Conservation (phyloP, 441 rosid species). For the Macaranga tanarius region DNA sequence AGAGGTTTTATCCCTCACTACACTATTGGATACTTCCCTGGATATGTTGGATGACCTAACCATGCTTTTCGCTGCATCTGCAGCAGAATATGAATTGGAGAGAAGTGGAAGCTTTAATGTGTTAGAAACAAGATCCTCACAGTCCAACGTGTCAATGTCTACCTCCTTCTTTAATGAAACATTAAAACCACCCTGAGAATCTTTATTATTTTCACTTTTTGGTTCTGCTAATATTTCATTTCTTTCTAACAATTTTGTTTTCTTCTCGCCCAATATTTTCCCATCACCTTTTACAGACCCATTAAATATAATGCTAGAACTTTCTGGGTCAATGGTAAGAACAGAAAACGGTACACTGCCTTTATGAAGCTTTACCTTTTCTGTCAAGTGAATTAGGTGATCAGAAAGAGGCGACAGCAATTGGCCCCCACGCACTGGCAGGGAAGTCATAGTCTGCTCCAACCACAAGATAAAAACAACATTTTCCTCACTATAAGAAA, state of each 20-base stretch:
- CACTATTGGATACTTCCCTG: slow-evolving; percentile 34
- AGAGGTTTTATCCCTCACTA: slow-evolving; percentile 32
- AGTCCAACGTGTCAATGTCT: slow-evolving; percentile 41
- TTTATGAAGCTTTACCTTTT: slow-evolving; percentile 32
- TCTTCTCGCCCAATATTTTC: slow-evolving; percentile 47
- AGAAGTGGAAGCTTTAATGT: slow-evolving; percentile 70
- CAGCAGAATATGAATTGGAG: slow-evolving; percentile 43
- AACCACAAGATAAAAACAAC: slow-evolving; percentile 32
- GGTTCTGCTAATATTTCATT: slow-evolving; percentile 35
- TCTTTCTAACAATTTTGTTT: slow-evolving; percentile 43
- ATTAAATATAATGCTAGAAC: slow-evolving; percentile 30
- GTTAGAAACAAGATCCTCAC: slow-evolving; percentile 76
- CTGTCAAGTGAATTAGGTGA: slow-evolving; percentile 40
- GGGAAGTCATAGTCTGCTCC: slow-evolving; percentile 78
- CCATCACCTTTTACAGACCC: slow-evolving; percentile 41
- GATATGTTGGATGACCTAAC: slow-evolving; percentile 34
- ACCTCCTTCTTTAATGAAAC: slow-evolving; percentile 38
- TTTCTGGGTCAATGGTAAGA: slow-evolving; percentile 31
- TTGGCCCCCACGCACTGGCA: slow-evolving; percentile 38
- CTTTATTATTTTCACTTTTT: slow-evolving; percentile 42
- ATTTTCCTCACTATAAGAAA: slow-evolving; percentile 23
- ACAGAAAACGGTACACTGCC: slow-evolving; percentile 26
- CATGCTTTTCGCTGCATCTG: slow-evolving; percentile 37
- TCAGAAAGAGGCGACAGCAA: slow-evolving; percentile 66
- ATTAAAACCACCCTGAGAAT: slow-evolving; percentile 33